These are phyloP conservation scores for Pyricularia sp. DNA, from an alignment of 2,329 filamentous ascomycete genomes.

Conservation along the genomic window DNA sequence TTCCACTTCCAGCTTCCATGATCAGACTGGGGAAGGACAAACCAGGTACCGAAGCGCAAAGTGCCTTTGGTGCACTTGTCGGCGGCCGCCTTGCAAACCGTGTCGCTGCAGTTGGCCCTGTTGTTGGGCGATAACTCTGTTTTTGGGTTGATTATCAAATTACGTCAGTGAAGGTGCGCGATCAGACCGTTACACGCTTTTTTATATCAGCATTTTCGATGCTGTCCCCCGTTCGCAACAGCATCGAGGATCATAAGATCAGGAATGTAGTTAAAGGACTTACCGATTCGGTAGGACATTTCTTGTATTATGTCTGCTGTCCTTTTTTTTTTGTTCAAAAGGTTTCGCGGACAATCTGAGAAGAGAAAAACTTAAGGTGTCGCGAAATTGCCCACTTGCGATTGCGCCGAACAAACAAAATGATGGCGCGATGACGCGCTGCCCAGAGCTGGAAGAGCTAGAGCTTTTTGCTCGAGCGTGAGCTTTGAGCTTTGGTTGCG, in stretches of 20 bases:
- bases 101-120: constrained; percentile 62
- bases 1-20: constrained; percentile 62
- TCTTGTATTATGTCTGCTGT: background rate
- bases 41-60: constrained; percentile 62
- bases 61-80: constrained; percentile 69
- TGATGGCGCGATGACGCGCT: background rate
- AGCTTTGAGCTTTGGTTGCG: background rate
- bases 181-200: background rate
- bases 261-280: constrained; percentile 7
- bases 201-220: background rate
- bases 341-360: background rate
- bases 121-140: constrained; percentile 57
- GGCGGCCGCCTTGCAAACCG: constrained; percentile 54
- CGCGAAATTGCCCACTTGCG: background rate
- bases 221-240: background rate
- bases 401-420: background rate
- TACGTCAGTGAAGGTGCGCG: background rate
- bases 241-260: background rate
- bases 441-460: background rate
- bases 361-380: background rate
- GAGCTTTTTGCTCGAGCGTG: background rate
- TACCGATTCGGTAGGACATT: constrained; percentile 18
- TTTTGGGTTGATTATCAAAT: background rate
- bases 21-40: constrained; percentile 39
- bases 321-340: background rate